Base-by-base conservation (phyloP, 75 land plant species). In the Pinus tabuliformis region DNA sequence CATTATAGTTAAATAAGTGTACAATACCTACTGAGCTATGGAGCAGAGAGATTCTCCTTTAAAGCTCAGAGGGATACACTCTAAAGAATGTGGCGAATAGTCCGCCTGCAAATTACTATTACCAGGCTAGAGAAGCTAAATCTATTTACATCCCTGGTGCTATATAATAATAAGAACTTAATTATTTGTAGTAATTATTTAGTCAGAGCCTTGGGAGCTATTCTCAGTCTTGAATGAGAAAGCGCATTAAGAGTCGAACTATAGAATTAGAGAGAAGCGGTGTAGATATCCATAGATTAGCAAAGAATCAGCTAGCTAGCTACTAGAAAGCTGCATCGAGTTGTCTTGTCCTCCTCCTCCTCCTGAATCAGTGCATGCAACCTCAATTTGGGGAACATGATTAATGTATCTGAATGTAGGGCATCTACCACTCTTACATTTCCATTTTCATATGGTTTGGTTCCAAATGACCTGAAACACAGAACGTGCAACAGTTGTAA, bases 381-480 rank as follows among this genome's bases (percentile, higher is more conserved):
- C 22, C 62, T 18, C 62, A 20, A 2, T 60, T 22, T 18, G 62
- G 6, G 62, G 62, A 20, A 60, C 62, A 60, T 20, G 22, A 52
- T 21, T 20, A 37, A 45, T 21, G 24, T n/a, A 71, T 52, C 28
- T 64, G 39, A 64, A 36, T 36, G 68, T n/a, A 64, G 68, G n/a
- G 14, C 39, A 42, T 49, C 54, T 49, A 49, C 62, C 20, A 20
- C 13, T 18, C 22, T 73, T 56, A 73, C 58, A 73, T 42, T 24
- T 73, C 74, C 74, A 73, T 73, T 73, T 73, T 73, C 57, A 54
- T 73, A 28, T 73, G 58, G 54, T 56, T 73, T 26, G 28, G 9
- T 2, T 73, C 74, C 58, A 73, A 56, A 28, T 73, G 74, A 21
- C 74, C 74, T 73, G 74, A 26, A 73, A 52, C 30, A 54, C 3